Evolutionary conservation across 371 early-diverging fungal genomes (phyloP).

Genomic region (Actinomucor elegans): DNA sequence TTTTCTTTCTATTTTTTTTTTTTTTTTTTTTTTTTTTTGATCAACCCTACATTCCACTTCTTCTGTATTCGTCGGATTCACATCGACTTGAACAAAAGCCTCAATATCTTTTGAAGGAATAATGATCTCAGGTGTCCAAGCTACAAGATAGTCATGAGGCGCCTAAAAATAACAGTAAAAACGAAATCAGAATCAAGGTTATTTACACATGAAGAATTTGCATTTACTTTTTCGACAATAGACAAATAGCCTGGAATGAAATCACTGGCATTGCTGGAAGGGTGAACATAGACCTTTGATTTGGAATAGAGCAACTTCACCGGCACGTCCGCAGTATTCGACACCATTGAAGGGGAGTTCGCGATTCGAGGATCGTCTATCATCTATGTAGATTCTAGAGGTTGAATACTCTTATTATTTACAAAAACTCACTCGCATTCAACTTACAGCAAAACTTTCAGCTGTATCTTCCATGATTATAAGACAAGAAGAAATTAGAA

Average conservation of each 20-base stretch:
- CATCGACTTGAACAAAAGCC: constrained; percentile 41
- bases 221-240: constrained; percentile 37
- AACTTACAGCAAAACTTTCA: constrained; percentile 2
- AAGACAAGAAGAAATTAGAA: background rate
- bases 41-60: constrained; percentile 18
- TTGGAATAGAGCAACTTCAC: constrained; percentile 46
- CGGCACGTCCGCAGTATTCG: background rate
- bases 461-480: background rate
- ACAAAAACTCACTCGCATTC: background rate
- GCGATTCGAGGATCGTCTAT: constrained; percentile 12
- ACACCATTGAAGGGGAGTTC: background rate
- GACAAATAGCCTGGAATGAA: constrained; percentile 47
- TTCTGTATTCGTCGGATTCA: constrained; percentile 29
- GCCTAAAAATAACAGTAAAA: constrained; percentile 24
- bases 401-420: background rate
- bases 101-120: constrained; percentile 41
- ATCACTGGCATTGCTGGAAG: constrained; percentile 27
- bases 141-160: constrained; percentile 33
- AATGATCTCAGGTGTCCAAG: constrained; percentile 49
- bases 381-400: background rate
- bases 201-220: background rate
- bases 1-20: too few relatives aligned
- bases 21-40: background rate
- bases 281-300: constrained; percentile 53
- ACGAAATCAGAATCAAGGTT: background rate